Base-by-base conservation (phyloP, 805 yeast genomes). In the Candida tallmaniae region DNA sequence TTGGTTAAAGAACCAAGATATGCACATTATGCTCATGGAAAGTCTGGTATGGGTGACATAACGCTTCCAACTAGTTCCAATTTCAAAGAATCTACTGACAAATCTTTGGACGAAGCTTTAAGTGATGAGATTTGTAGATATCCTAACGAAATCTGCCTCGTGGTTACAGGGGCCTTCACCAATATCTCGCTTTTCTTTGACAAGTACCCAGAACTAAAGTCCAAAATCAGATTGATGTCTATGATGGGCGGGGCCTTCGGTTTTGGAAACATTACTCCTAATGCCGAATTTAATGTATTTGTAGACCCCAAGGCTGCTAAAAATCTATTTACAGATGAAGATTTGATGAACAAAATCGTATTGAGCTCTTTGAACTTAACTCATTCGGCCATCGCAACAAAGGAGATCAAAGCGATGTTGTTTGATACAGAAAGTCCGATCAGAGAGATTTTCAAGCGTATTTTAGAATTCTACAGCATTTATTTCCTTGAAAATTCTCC, bases 81-180 rank as follows among this genome's bases (percentile, higher is more conserved):
- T 0, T 50, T 60, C 23, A 20, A 37, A 19, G 38, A 33, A 19
- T 39, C 34, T 4, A 39, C 51, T 7, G 67, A 60, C 30, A 38
- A 39, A 26, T 25, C 41, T 4, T 64, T 60, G 41, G 38, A 60
- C 14, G 61, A 59, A 19, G 73, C 70, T n/a, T 51, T 67, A 43
- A 50, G 40, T 27, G 41, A 55, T 3, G 77, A 80, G 1, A 64
- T 78, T 3, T 41, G 59, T 15, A 38, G 54, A 3, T 52, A 73
- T 40, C 57, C 65, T 1, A 74, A 74, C 10, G 65, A 74, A 23
- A 50, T 86, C 3, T 70, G 80, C 22, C 52, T 86, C 1, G 77
- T 81, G 1, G 84, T 88, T 6, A 78, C 88, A 0, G 96, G 95
- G 0, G 75, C 95, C 0, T 59, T 83, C 46, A 87, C 96, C 4